Conservation (phyloP, 805 yeast species). For the Brettanomyces nanus region DNA sequence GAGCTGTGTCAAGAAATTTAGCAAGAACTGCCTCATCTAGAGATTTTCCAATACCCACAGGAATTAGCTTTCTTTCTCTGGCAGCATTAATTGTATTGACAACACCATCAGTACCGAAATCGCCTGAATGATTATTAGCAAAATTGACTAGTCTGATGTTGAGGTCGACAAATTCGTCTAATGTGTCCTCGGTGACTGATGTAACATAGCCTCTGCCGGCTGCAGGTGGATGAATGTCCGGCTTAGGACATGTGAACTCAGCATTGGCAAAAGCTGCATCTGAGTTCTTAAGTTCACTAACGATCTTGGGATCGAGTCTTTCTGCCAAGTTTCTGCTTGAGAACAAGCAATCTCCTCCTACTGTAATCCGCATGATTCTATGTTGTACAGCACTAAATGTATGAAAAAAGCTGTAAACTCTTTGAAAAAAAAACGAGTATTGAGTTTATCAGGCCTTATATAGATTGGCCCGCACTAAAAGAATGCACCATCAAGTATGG, state of each 20-base stretch:
- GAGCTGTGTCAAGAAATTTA: conserved; percentile 18
- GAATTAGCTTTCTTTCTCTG: conserved; percentile 16
- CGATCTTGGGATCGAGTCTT: conserved; percentile 20
- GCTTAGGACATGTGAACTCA: conserved; percentile 23
- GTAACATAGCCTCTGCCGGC: conserved; percentile 21
- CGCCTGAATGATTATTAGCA: conserved; percentile 24
- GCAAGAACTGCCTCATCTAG: conserved; percentile 20
- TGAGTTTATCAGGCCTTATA: too few species aligned
- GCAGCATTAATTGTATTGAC: conserved; percentile 20
- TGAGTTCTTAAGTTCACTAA: conserved; percentile 14
- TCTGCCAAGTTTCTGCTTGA: conserved; percentile 19
- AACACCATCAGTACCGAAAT: conserved; percentile 21
- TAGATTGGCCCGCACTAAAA: too few species aligned
- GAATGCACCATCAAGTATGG: too few species aligned
- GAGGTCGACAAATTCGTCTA: conserved; percentile 20
- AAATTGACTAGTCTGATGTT: conserved; percentile 18
- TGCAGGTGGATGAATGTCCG: conserved; percentile 19
- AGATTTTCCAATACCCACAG: conserved; percentile 22
- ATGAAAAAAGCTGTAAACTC: too few species aligned
- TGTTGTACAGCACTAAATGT: too few species aligned
- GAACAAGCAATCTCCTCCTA: conserved; percentile 23
- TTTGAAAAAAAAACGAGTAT: too few species aligned
- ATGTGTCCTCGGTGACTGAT: conserved; percentile 16
- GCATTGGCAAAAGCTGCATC: conserved; percentile 23
- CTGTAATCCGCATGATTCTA: too few species aligned